Conservation (phyloP, 495 filamentous ascomycete species). For the Aspergillus kassunensis region DNA sequence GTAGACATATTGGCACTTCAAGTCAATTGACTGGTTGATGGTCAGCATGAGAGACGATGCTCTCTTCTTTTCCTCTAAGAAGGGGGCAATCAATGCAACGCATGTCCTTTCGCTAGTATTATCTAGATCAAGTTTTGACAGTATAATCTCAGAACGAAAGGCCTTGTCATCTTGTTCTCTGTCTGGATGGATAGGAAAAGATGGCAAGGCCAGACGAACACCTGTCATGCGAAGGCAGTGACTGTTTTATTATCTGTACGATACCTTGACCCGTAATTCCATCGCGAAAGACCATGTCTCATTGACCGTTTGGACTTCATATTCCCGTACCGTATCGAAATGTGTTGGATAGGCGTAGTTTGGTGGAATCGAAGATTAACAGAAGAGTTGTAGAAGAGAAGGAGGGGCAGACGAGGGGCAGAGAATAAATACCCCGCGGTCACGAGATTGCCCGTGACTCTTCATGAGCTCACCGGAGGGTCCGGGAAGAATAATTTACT, state of each 20-base stretch:
- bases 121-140: constrained; percentile 79
- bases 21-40: constrained; percentile 29
- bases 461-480: constrained; percentile 5
- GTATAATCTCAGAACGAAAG: constrained; percentile 62
- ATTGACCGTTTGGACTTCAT: constrained; percentile 25
- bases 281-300: constrained; percentile 26
- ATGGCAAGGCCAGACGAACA: constrained; percentile 38
- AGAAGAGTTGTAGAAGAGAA: constrained; percentile 11
- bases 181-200: not conserved
- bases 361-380: too few relatives aligned
- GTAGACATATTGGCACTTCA: constrained; percentile 56
- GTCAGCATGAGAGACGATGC: constrained; percentile 21
- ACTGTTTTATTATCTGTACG: constrained; percentile 47
- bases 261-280: constrained; percentile 53
- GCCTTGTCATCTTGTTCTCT: constrained; percentile 5
- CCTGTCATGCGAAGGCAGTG: constrained; percentile 56
- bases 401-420: constrained; percentile 8
- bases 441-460: not conserved
- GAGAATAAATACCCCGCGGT: constrained; percentile 20
- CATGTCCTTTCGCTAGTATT: constrained; percentile 82
- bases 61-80: constrained; percentile 10
- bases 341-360: not conserved
- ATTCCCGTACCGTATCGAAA: constrained; percentile 30
- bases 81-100: constrained; percentile 55
- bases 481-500: not conserved